Evolutionary conservation across 2,329 filamentous ascomycete genomes (phyloP).

Genomic region (Cladosporium sp.): DNA sequence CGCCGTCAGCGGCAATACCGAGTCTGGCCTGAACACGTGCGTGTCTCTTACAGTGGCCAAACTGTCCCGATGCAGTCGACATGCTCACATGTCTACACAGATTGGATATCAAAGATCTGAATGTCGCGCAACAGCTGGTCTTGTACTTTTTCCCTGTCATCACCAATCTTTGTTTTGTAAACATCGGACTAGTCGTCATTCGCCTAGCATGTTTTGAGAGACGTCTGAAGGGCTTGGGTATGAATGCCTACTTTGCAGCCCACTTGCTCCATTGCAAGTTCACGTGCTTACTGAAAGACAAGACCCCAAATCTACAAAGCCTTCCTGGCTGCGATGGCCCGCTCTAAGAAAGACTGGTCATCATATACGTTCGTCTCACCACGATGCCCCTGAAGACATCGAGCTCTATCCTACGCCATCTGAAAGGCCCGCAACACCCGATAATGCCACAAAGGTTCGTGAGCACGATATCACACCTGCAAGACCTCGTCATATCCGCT

Average conservation of each 20-base stretch:
- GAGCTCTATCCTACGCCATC: too few species aligned
- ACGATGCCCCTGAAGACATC: too few species aligned
- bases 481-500: too few species aligned
- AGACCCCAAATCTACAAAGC: too few species aligned
- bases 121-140: conserved; percentile 49
- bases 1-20: conserved; percentile 46
- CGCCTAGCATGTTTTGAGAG: conserved; percentile 49
- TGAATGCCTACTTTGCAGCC: conserved; percentile 4
- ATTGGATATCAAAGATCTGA: conserved; percentile 46
- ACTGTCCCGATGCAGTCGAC: background rate
- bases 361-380: too few species aligned
- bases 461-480: too few species aligned
- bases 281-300: too few species aligned
- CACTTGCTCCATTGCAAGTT: too few species aligned
- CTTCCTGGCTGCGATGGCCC: too few species aligned
- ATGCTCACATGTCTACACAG: conserved; percentile 27
- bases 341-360: too few species aligned
- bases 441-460: too few species aligned
- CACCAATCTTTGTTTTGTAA: conserved; percentile 48
- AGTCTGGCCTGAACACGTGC: conserved; percentile 50
- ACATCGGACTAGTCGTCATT: conserved; percentile 46
- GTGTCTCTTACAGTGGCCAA: conserved; percentile 11
- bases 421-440: too few species aligned
- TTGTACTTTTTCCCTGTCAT: conserved; percentile 49
- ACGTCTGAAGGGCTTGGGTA: conserved; percentile 39